Evolutionary conservation across 208 protist genomes (phyloP).

Genomic region (Crithidia expoeki): DNA sequence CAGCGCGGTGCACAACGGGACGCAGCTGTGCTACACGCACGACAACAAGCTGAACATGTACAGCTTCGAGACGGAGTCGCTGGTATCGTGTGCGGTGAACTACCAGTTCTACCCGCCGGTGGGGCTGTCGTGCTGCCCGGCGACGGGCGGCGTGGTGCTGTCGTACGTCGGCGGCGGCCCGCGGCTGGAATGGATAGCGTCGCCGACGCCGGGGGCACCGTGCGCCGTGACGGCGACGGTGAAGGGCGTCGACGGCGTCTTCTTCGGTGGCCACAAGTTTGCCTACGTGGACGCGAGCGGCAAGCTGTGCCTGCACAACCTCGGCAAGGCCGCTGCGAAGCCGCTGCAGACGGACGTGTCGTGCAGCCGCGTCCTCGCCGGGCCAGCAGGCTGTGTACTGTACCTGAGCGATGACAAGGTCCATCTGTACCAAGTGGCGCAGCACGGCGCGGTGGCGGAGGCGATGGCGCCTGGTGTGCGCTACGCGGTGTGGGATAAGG

Average conservation of each 20-base stretch:
- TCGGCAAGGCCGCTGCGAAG: slow-evolving; percentile 85
- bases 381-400: slow-evolving; percentile 77
- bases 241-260: slow-evolving; percentile 86
- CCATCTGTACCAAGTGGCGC: slow-evolving; percentile 95
- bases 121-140: slow-evolving; percentile 72
- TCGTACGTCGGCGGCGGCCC: slow-evolving; percentile 52
- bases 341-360: slow-evolving; percentile 51
- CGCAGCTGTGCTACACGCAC: slow-evolving; percentile 65
- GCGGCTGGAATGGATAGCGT: slow-evolving; percentile 37
- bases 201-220: slow-evolving; percentile 15
- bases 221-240: slow-evolving; percentile 28
- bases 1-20: slow-evolving; percentile 43
- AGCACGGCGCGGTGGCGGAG: slow-evolving; percentile 80
- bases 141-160: slow-evolving; percentile 41
- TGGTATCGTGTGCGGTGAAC: slow-evolving; percentile 18
- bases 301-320: slow-evolving; percentile 87
- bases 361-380: slow-evolving; percentile 80
- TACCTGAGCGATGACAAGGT: slow-evolving; percentile 86
- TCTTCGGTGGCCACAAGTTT: slow-evolving; percentile 96
- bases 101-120: slow-evolving; percentile 54
- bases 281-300: slow-evolving; percentile 89
- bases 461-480: slow-evolving; percentile 71
- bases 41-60: slow-evolving; percentile 53
- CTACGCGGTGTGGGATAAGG: slow-evolving; percentile 95
- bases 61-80: slow-evolving; percentile 49